These are phyloP conservation scores for Metschnikowia gelsemii DNA, from an alignment of 805 yeast genomes.

Conservation along the genomic window DNA sequence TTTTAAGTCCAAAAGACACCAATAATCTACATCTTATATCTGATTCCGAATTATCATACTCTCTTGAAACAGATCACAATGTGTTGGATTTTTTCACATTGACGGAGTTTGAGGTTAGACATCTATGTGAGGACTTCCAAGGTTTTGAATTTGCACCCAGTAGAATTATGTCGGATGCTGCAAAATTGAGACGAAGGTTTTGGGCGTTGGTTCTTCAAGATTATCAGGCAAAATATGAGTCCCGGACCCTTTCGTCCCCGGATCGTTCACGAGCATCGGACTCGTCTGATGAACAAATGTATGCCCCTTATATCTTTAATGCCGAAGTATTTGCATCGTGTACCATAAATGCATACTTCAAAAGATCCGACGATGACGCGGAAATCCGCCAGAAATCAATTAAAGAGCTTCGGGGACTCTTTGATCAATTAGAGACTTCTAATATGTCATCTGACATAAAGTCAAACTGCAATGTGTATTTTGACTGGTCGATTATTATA, in stretches of 20 bases:
- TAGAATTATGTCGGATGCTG: constrained; percentile 22
- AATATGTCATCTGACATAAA: constrained; percentile 12
- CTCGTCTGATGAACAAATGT: too few species aligned
- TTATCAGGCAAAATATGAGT: constrained; percentile 11
- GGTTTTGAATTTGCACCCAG: constrained; percentile 25
- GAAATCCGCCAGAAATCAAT: background rate
- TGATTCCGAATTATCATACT: constrained; percentile 2
- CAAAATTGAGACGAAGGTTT: constrained; percentile 28
- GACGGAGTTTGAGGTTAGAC: constrained; percentile 26
- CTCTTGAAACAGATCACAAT: background rate
- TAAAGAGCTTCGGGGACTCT: constrained; percentile 8
- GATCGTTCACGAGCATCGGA: too few species aligned
- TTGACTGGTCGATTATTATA: constrained; percentile 15
- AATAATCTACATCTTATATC: background rate
- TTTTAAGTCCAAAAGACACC: constrained; percentile 7
- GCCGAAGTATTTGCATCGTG: constrained; percentile 18
- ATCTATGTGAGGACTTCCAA: constrained; percentile 16
- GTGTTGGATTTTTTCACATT: constrained; percentile 13
- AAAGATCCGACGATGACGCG: background rate
- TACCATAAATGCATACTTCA: constrained; percentile 7
- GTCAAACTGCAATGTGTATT: constrained; percentile 14
- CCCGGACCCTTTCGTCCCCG: background rate
- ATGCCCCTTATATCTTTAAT: too few species aligned
- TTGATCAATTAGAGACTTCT: constrained; percentile 13
- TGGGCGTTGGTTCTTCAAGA: constrained; percentile 33